These are phyloP conservation scores for Elsinoe fawcettii DNA, from an alignment of 2,329 filamentous ascomycete genomes.

Conservation along the genomic window DNA sequence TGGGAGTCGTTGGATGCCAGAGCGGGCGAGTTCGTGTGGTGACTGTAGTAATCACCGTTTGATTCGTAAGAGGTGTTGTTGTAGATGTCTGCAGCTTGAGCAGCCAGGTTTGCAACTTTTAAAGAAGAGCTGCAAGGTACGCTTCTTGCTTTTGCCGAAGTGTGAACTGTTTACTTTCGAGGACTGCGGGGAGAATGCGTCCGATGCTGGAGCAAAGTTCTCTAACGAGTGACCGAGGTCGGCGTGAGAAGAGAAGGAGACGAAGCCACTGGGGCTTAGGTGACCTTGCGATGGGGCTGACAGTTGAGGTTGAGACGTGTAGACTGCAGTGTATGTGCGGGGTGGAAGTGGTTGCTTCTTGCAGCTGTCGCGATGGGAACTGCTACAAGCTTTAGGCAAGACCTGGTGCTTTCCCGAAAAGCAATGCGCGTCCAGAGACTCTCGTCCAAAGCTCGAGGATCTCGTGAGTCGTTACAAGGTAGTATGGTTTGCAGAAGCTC, in stretches of 20 bases:
- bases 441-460: background rate
- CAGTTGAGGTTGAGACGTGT: background rate
- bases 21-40: slow-evolving; percentile 11
- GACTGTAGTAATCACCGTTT: background rate
- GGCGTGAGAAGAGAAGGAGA: background rate
- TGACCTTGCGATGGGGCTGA: background rate
- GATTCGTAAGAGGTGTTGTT: background rate
- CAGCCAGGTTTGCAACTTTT: slow-evolving; percentile 11
- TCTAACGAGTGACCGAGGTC: slow-evolving; percentile 4
- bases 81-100: background rate
- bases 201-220: background rate
- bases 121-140: background rate
- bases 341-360: slow-evolving; percentile 4
- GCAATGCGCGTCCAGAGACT: background rate
- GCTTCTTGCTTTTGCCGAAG: background rate
- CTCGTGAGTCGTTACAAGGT: slow-evolving; percentile 2
- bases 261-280: background rate
- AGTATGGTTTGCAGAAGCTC: background rate
- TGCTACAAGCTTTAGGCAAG: background rate
- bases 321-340: background rate
- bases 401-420: background rate
- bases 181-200: background rate
- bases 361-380: background rate
- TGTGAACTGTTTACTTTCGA: background rate
- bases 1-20: slow-evolving; percentile 25